These are phyloP conservation scores for Plasmodium knowlesi DNA, from an alignment of 169 alveolate genomes.

Conservation along the genomic window DNA sequence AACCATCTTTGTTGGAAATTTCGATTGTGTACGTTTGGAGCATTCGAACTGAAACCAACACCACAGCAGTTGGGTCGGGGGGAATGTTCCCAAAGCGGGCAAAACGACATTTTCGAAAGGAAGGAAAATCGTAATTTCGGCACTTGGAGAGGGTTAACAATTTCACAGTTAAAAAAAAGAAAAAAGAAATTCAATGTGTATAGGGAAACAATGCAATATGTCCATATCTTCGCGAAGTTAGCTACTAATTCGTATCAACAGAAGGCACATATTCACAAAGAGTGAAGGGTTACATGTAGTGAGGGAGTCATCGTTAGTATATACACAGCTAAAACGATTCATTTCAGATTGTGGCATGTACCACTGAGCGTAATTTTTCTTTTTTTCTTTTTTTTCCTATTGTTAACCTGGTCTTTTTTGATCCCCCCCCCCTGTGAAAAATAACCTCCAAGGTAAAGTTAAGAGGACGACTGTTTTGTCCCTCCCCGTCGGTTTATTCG, in stretches of 20 bases:
- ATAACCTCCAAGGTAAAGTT: background rate
- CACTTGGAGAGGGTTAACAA: background rate
- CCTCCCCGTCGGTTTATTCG: background rate
- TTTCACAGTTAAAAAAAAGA: background rate
- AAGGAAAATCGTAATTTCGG: background rate
- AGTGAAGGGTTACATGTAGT: background rate
- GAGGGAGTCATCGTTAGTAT: background rate
- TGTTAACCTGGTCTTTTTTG: background rate
- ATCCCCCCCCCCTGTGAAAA: background rate
- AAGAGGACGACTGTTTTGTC: background rate
- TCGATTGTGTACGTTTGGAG: background rate
- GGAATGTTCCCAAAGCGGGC: background rate
- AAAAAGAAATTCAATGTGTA: background rate
- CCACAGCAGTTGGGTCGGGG: background rate
- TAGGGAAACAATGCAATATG: background rate
- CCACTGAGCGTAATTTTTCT: background rate
- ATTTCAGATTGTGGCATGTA: background rate
- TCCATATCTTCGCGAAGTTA: background rate
- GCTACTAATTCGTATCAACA: background rate
- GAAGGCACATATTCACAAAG: background rate
- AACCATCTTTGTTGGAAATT: background rate
- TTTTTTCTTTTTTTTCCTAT: background rate
- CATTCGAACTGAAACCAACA: background rate
- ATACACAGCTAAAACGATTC: background rate
- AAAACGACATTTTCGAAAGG: background rate